A percentile compares a stretch with the other conserved stretches of the same genome.
Evolutionary conservation across 2,329 filamentous ascomycete genomes (phyloP).

Genomic region (Penicillium sclerotiorum): DNA sequence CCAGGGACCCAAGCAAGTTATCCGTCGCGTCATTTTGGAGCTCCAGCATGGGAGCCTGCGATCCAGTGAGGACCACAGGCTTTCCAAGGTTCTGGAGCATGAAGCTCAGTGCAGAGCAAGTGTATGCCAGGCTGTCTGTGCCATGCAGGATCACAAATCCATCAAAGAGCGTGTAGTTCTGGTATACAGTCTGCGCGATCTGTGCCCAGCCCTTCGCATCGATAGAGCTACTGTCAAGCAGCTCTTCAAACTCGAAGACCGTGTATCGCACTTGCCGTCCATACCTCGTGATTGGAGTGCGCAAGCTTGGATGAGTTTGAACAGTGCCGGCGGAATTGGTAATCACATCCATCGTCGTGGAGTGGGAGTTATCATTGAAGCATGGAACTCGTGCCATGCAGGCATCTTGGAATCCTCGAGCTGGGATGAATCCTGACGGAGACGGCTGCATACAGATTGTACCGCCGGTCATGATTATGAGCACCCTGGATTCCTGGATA

Average conservation of each 20-base stretch:
- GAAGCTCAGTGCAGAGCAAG: constrained; percentile 86
- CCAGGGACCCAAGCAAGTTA: constrained; percentile 83
- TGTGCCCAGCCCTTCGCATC: constrained; percentile 83
- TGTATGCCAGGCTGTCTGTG: constrained; percentile 87
- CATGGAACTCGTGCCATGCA: constrained; percentile 80
- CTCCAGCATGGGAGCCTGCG: constrained; percentile 83
- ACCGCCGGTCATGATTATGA: constrained; percentile 84
- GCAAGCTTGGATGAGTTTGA: constrained; percentile 66
- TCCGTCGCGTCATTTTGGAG: constrained; percentile 90
- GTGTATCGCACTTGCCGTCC: constrained; percentile 79
- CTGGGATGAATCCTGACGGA: constrained; percentile 76
- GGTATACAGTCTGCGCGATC: constrained; percentile 75
- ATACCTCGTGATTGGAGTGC: constrained; percentile 80
- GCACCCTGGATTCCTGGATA: constrained; percentile 74
- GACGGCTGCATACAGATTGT: constrained; percentile 89
- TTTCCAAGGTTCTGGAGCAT: constrained; percentile 92
- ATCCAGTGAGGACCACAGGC: constrained; percentile 83
- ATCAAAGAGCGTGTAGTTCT: constrained; percentile 87
- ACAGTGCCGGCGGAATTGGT: constrained; percentile 52
- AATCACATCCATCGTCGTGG: constrained; percentile 59
- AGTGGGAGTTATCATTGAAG: constrained; percentile 76
- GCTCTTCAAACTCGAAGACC: constrained; percentile 78
- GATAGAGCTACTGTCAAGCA: constrained; percentile 89
- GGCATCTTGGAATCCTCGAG: constrained; percentile 75
- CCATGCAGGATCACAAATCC: constrained; percentile 90